A percentile compares a stretch with the other conserved stretches of the same genome.
Conservation (phyloP, 2,329 filamentous ascomycete genomes). For the Ophiocordyceps polyrhachis-furcata region DNA sequence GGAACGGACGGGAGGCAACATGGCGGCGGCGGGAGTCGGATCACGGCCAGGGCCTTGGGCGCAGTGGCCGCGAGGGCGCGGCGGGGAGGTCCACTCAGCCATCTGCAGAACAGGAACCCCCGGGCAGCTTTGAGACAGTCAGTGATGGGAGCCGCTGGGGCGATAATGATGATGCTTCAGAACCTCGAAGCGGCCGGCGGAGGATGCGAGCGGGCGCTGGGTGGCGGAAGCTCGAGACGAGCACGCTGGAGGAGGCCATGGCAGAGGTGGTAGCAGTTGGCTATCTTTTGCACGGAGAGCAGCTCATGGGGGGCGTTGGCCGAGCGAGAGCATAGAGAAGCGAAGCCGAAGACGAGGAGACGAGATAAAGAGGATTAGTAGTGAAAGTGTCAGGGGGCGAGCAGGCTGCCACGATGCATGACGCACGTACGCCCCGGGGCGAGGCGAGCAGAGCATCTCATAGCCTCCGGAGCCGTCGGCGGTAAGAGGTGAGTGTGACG, state of each 20-base stretch:
- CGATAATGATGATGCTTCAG: background rate
- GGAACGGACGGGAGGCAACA: background rate
- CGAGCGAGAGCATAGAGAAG: background rate
- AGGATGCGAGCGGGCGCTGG: background rate
- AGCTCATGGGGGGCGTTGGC: background rate
- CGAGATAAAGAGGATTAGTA: background rate
- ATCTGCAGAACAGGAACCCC: background rate
- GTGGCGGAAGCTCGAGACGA: background rate
- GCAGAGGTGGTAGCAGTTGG: background rate
- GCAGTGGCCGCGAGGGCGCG: slow-evolving; percentile 10
- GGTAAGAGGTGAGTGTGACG: background rate
- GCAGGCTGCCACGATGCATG: background rate
- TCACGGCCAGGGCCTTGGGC: slow-evolving; percentile 4
- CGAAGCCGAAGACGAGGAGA: background rate
- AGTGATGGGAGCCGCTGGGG: background rate
- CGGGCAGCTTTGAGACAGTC: background rate
- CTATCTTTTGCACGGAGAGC: background rate
- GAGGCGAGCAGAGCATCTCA: background rate
- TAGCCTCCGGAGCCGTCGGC: background rate
- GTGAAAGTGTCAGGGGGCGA: background rate
- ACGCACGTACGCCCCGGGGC: background rate
- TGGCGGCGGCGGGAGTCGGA: background rate
- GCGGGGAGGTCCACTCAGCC: slow-evolving; percentile 2
- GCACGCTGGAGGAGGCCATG: background rate
- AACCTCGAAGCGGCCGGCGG: background rate